Percentiles rank a stretch among this genome's conserved stretches.
These are phyloP conservation scores for Cryphonectria carpinicola DNA, from an alignment of 2,329 filamentous ascomycete genomes.

Conservation along the genomic window DNA sequence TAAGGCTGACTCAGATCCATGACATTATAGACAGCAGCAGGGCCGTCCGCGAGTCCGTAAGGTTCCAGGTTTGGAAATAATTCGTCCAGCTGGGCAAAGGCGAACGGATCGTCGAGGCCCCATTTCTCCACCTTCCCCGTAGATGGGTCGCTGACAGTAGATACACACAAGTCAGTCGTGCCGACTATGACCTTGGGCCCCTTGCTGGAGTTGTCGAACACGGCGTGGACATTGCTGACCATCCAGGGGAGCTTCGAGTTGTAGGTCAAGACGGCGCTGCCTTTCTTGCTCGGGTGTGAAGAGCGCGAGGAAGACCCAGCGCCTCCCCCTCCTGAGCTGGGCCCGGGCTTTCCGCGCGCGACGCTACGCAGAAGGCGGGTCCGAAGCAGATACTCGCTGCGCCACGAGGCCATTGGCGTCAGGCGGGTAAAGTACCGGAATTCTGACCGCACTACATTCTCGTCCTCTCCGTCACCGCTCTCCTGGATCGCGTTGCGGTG, in stretches of 20 bases:
- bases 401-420: slow-evolving; percentile 86
- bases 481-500: slow-evolving; percentile 41
- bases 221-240: slow-evolving; percentile 78
- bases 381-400: slow-evolving; percentile 90
- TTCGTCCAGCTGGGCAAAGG: slow-evolving; percentile 78
- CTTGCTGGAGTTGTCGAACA: slow-evolving; percentile 74
- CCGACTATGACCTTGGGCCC: slow-evolving; percentile 82
- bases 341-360: slow-evolving; percentile 76
- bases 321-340: slow-evolving; percentile 47
- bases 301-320: slow-evolving; percentile 56
- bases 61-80: slow-evolving; percentile 72
- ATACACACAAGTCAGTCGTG: slow-evolving; percentile 74
- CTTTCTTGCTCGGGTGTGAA: slow-evolving; percentile 62
- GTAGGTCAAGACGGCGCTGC: slow-evolving; percentile 79
- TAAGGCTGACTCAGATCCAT: slow-evolving; percentile 90
- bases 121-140: slow-evolving; percentile 78
- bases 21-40: slow-evolving; percentile 78
- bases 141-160: slow-evolving; percentile 80
- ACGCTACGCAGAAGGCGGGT: slow-evolving; percentile 83
- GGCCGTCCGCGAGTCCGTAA: slow-evolving; percentile 79
- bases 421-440: slow-evolving; percentile 81
- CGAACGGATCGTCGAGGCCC: slow-evolving; percentile 77
- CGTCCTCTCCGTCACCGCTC: slow-evolving; percentile 49
- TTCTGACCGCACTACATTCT: slow-evolving; percentile 68
- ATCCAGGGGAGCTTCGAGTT: slow-evolving; percentile 80